Percentiles rank a stretch among this genome's conserved stretches.
Conservation (phyloP, 2,329 filamentous ascomycete species). For the Tolypocladium inflatum region DNA sequence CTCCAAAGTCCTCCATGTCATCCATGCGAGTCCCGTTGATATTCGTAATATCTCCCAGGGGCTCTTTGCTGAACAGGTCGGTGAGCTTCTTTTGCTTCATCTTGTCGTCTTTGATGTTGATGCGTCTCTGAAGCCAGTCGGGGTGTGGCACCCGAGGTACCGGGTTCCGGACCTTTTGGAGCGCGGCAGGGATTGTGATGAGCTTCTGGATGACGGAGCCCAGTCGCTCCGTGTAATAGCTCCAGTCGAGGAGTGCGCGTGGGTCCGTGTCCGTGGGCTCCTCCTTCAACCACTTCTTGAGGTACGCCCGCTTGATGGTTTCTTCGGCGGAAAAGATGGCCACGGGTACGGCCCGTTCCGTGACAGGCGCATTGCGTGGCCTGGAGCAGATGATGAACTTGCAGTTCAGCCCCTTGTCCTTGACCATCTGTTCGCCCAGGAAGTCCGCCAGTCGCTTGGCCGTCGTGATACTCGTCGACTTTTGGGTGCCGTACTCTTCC, state of each 20-base stretch:
- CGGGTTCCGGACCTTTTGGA: conserved; percentile 91
- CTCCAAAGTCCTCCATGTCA: conserved; percentile 78
- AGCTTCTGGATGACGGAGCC: conserved; percentile 98
- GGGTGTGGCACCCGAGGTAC: conserved; percentile 90
- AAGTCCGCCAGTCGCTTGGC: conserved; percentile 93
- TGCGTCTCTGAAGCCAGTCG: conserved; percentile 90
- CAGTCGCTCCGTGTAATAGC: conserved; percentile 92
- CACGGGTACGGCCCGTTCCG: conserved; percentile 86
- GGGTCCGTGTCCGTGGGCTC: conserved; percentile 88
- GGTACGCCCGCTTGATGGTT: conserved; percentile 74
- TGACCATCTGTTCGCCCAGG: conserved; percentile 95
- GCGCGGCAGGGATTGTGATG: conserved; percentile 92
- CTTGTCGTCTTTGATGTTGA: conserved; percentile 91
- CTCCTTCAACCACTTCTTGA: conserved; percentile 93
- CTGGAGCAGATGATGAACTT: conserved; percentile 95
- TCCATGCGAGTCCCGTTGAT: conserved; percentile 41
- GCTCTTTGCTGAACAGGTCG: conserved; percentile 68
- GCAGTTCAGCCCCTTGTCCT: conserved; percentile 98
- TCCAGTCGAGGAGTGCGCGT: conserved; percentile 84
- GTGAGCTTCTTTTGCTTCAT: conserved; percentile 99
- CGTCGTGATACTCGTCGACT: conserved; percentile 98
- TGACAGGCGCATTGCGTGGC: conserved; percentile 83
- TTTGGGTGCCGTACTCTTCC: conserved; percentile 90
- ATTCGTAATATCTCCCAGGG: conserved; percentile 66
- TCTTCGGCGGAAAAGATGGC: conserved; percentile 95